Evolutionary conservation across 2,329 filamentous ascomycete genomes (phyloP).

Genomic region (Epicoccum nigrum): DNA sequence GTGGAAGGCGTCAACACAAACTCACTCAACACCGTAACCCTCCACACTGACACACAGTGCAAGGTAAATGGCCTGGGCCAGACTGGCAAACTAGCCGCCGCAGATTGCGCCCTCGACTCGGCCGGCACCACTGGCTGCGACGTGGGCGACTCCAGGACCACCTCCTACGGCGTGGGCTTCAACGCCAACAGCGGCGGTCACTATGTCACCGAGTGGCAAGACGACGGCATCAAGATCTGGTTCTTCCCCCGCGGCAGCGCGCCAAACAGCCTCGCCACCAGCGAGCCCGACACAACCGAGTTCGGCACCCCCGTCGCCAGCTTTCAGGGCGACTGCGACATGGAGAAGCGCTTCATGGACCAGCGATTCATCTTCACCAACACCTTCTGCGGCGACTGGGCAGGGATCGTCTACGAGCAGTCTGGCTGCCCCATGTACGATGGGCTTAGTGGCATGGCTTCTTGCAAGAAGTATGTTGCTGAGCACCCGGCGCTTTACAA

Average conservation of each 20-base stretch:
- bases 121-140: conserved; percentile 49
- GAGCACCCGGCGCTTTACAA: conserved; percentile 71
- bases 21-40: conserved; percentile 29
- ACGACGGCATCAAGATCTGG: conserved; percentile 73
- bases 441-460: conserved; percentile 16
- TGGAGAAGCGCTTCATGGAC: conserved; percentile 69
- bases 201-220: conserved; percentile 66
- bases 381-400: conserved; percentile 89
- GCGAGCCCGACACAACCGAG: conserved; percentile 63
- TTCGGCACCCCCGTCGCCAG: conserved; percentile 72
- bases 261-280: conserved; percentile 64
- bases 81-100: conserved; percentile 13
- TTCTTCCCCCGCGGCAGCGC: conserved; percentile 73
- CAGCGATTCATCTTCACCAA: conserved; percentile 81
- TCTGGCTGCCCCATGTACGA: conserved; percentile 59
- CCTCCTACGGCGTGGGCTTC: conserved; percentile 58
- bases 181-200: conserved; percentile 53
- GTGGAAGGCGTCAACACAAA: conserved; percentile 43
- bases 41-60: conserved; percentile 39
- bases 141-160: conserved; percentile 44
- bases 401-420: conserved; percentile 68
- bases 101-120: conserved; percentile 28
- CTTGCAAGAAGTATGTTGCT: conserved; percentile 74
- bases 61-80: conserved; percentile 26
- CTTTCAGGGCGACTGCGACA: conserved; percentile 75